These are phyloP conservation scores for Yarrowia sp. DNA, from an alignment of 805 yeast species.

Conservation along the genomic window DNA sequence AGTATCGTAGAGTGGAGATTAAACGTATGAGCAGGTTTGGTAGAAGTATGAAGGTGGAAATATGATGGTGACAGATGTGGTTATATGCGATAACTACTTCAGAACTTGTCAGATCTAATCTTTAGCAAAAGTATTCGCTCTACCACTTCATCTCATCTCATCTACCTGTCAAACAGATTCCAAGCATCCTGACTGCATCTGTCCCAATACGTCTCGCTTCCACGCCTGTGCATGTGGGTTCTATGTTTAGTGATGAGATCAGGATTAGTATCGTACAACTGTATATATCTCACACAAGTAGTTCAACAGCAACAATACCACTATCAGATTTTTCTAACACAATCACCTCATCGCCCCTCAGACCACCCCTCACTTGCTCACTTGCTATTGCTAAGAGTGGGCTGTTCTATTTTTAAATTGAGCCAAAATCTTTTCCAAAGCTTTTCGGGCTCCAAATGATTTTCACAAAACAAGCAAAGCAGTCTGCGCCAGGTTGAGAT, in stretches of 20 bases:
- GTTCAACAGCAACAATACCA: too few species aligned
- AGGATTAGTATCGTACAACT: neutral
- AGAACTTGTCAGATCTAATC: too few species aligned
- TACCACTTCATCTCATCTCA: too few species aligned
- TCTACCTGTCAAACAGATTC: neutral
- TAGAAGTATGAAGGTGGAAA: too few species aligned
- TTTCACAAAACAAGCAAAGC: neutral
- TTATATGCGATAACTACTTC: too few species aligned
- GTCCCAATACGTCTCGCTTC: neutral
- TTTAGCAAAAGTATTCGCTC: too few species aligned
- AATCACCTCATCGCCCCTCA: neutral
- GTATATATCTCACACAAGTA: too few species aligned
- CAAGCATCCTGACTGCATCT: neutral
- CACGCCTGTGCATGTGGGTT: conserved; percentile 4
- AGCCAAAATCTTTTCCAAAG: too few species aligned
- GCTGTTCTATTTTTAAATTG: neutral
- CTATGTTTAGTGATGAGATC: neutral
- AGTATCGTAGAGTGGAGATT: too few species aligned
- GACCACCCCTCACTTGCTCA: neutral
- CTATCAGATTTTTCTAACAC: too few species aligned
- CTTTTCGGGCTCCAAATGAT: neutral
- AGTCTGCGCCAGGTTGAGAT: neutral
- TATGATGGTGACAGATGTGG: too few species aligned
- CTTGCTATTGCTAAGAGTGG: neutral
- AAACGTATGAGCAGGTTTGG: too few species aligned